Evolutionary conservation across 208 protist species (phyloP), one percentile per base, ranked within the genome.

Genomic region (Naegleria gruberi): DNA sequence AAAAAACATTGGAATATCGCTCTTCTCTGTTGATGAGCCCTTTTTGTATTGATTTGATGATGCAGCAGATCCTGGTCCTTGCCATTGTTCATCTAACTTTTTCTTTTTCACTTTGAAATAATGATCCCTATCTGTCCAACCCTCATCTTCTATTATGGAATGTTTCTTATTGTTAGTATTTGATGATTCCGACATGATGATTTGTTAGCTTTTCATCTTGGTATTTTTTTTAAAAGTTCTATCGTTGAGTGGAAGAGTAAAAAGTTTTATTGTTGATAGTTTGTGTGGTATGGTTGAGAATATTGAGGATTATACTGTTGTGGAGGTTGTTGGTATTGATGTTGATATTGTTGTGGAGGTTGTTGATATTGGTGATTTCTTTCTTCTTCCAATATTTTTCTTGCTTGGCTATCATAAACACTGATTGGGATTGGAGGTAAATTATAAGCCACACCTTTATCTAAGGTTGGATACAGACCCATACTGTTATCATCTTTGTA

Each of bases 111-210:
- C 81, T 46, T 84, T 23, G n/a, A 84, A 84, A 34, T 84, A 84
- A 45, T 84, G 81, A 84, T 84, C 81, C 17, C 81, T 84, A 45
- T 34, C n/a, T 17, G 30, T 84, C 81, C 81, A 84, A 30, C 81
- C 81, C 30, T 84, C 81, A 84, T 46, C 81, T 4, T 10, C 51
- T 30, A 65, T 30, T 65, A 65, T 10, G 2, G 51, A 30, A 30
- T 10, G 15, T 10, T 65, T 10, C 51, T 65, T 65, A 30, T 65
- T 65, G 12, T 65, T 65, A 19, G 51, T 30, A 10, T 65, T 23
- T 23, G 51, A 65, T n/a, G n/a, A n/a, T n/a, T n/a, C n/a, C n/a
- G n/a, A n/a, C n/a, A n/a, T n/a, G n/a, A n/a, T n/a, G n/a, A n/a
- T n/a, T n/a, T n/a, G n/a, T n/a, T n/a, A n/a, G n/a, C n/a, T n/a